Conservation (phyloP, 306 rosid species). For the Dryas alaskensis region DNA sequence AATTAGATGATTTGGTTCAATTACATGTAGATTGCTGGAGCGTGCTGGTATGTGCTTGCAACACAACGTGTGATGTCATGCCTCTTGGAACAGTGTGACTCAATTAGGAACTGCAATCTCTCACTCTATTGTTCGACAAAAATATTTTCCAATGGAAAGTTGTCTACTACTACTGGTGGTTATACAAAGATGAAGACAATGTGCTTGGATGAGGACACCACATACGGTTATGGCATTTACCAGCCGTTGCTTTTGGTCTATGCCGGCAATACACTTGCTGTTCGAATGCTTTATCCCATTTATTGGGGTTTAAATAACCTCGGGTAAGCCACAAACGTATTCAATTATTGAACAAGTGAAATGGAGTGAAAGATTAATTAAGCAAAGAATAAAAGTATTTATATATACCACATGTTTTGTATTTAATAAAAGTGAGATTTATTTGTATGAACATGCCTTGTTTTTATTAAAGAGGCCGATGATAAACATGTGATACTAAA, state of each 20-base stretch:
- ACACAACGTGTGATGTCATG: slow-evolving; percentile 33
- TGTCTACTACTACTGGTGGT: background rate
- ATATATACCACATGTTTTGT: too few species aligned
- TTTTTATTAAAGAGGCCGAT: too few species aligned
- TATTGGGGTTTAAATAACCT: slow-evolving; percentile 43
- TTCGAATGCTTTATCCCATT: slow-evolving; percentile 34
- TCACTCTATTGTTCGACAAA: slow-evolving; percentile 23
- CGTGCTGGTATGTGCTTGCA: slow-evolving; percentile 36
- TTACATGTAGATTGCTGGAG: slow-evolving; percentile 26
- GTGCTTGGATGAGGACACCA: slow-evolving; percentile 31
- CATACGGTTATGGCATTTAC: slow-evolving; percentile 35
- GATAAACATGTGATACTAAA: too few species aligned
- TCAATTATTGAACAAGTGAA: background rate
- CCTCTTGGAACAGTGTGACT: slow-evolving; percentile 32
- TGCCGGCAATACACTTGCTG: slow-evolving; percentile 27
- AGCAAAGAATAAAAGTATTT: too few species aligned
- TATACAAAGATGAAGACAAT: slow-evolving; percentile 11
- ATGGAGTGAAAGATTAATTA: too few species aligned
- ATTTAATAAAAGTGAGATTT: too few species aligned
- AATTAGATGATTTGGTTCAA: background rate
- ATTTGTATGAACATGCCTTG: too few species aligned
- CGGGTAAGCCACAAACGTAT: slow-evolving; percentile 6
- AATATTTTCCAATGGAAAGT: background rate
- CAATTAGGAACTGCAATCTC: slow-evolving; percentile 17
- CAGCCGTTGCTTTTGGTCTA: slow-evolving; percentile 19